phyloP scores from a whole-genome alignment of 2,329 filamentous ascomycete species.

The Aureobasidium sp. region DNA sequence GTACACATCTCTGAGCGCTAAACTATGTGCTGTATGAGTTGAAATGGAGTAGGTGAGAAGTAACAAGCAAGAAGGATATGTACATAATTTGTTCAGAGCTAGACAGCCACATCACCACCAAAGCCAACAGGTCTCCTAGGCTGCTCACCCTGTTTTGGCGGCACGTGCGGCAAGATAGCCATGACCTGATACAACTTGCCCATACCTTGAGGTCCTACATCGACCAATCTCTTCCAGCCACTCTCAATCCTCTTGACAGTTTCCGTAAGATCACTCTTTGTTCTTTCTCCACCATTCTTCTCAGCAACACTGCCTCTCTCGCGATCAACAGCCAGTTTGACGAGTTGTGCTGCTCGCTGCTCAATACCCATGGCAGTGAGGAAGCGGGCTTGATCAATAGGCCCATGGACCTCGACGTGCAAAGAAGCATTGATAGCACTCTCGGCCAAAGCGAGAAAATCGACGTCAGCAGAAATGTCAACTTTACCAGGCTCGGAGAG shows the following conservation, averaged over 20 bases:
- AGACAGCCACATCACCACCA: slow-evolving; percentile 55
- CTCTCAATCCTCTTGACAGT: slow-evolving; percentile 58
- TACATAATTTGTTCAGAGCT: neutral
- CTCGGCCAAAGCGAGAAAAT: slow-evolving; percentile 83
- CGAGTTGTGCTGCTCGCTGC: slow-evolving; percentile 65
- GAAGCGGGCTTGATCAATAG: slow-evolving; percentile 78
- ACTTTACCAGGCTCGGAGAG: slow-evolving; percentile 74
- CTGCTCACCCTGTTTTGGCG: slow-evolving; percentile 55
- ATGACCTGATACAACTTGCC: slow-evolving; percentile 90
- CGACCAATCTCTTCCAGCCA: slow-evolving; percentile 77
- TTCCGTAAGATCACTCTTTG: slow-evolving; percentile 36
- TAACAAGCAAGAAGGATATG: neutral
- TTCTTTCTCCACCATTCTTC: slow-evolving; percentile 22
- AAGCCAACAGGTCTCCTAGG: slow-evolving; percentile 77
- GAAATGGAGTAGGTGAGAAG: neutral
- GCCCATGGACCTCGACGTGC: slow-evolving; percentile 85
- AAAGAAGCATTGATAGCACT: slow-evolving; percentile 67
- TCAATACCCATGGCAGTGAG: slow-evolving; percentile 74
- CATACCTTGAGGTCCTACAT: slow-evolving; percentile 78
- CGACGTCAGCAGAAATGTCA: slow-evolving; percentile 87
- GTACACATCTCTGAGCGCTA: neutral
- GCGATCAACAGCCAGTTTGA: slow-evolving; percentile 38
- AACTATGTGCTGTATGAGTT: neutral
- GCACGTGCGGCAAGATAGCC: slow-evolving; percentile 65
- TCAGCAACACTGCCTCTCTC: slow-evolving; percentile 23